Evolutionary conservation across 2,329 filamentous ascomycete genomes (phyloP), one percentile per base, ranked within the genome.

Genomic region (Fusarium decemcellulare): DNA sequence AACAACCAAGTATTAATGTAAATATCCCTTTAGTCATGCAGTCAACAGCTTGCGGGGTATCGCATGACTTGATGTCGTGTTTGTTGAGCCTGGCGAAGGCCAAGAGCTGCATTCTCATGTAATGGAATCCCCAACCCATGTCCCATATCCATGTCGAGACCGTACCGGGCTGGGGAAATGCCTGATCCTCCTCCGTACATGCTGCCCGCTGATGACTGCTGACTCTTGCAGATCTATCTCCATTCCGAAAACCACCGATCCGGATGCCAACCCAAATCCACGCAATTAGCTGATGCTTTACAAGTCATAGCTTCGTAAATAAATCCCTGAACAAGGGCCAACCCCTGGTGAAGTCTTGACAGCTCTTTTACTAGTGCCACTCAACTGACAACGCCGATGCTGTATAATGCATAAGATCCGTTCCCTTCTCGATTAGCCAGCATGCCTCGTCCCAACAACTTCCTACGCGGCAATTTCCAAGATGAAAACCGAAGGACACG

Each of bases 301-400:
- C 36, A 60, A 65, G 44, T 66, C 68, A 43, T 71, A 55, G 63
- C 68, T 63, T 66, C 68, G 55, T 71, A 57, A 71, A 69, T 61
- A 46, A 54, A 57, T 40, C 55, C 32, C 44, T 51, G 59, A 59
- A 59, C 29, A 50, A 54, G 23, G 32, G 27, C 40, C 42, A 46
- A 34, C 47, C 63, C 48, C 47, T 34, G 39, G 51, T 48, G 37
- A 29, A 16, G 18, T 34, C 29, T 30, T 52, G 36, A 30, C 44
- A 63, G 37, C 55, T 46, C 46, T 43, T 55, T 56, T 40, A 64
- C 32, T 53, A 57, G 58, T 50, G 43, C 40, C 65, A 44, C 57
- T 65, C 61, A 50, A 56, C 61, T 59, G 58, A 61, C 51, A 78
- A 79, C 78, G 79, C 79, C 79, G 63, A 71, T 78, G 77, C 77